Conservation (phyloP, 192 early-diverging fungal genomes). For the Cetraspora pellucida region DNA sequence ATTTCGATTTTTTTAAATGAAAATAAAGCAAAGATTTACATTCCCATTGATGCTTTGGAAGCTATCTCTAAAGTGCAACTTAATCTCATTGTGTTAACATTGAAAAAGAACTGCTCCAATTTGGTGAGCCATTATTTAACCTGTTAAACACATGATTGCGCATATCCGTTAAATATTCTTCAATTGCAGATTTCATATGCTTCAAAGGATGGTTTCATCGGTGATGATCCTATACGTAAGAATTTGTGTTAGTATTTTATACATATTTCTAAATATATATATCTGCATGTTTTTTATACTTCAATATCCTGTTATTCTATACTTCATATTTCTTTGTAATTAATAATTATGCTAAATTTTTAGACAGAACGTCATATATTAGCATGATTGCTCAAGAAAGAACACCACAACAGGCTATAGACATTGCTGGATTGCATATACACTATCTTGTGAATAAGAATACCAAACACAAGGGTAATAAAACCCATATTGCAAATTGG, state of each 20-base stretch:
- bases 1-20: slow-evolving; percentile 19
- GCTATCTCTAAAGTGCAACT: neutral
- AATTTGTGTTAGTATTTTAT: neutral
- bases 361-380: neutral
- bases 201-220: neutral
- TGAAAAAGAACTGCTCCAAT: neutral
- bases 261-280: neutral
- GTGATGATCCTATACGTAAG: slow-evolving; percentile 4
- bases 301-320: neutral
- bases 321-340: neutral
- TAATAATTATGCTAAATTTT: neutral
- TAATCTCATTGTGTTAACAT: slow-evolving; percentile 2
- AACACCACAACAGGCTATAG: slow-evolving; percentile 5
- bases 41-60: slow-evolving; percentile 10
- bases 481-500: neutral
- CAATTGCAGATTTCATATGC: neutral
- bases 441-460: neutral
- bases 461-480: neutral
- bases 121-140: neutral
- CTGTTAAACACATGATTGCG: neutral
- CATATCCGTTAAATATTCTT: neutral
- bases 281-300: too few species aligned
- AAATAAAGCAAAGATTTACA: slow-evolving; percentile 12
- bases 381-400: neutral
- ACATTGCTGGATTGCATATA: neutral